A percentile compares a stretch with the other conserved stretches of the same genome.
Conservation (phyloP, 2,329 filamentous ascomycete species). For the Aspergillus sp. region DNA sequence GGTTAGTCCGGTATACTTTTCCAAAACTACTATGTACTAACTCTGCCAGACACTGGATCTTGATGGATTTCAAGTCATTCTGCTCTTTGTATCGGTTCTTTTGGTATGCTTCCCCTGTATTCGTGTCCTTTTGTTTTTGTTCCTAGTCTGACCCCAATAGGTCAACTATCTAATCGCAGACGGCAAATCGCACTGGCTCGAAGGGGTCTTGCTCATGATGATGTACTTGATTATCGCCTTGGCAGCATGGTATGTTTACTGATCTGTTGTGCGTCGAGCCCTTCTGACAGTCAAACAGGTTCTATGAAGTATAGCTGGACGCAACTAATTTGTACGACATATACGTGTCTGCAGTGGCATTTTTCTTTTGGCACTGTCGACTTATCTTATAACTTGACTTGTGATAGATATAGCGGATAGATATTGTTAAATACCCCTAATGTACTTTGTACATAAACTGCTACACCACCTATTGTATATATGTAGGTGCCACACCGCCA, state of each 20-base stretch:
- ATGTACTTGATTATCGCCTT: constrained; percentile 56
- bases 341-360: no score
- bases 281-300: constrained; percentile 7
- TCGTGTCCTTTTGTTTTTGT: not conserved
- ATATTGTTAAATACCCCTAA: no score
- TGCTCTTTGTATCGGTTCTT: constrained; percentile 50
- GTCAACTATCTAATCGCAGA: constrained; percentile 58
- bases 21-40: constrained; percentile 5
- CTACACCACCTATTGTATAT: no score
- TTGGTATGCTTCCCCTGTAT: constrained; percentile 22
- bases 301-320: constrained; percentile 3
- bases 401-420: no score
- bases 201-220: constrained; percentile 52
- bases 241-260: constrained; percentile 45
- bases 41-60: constrained; percentile 58
- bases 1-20: constrained; percentile 27
- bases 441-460: no score
- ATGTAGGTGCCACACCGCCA: no score
- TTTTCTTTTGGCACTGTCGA: no score
- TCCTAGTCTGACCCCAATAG: constrained; percentile 17
- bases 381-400: no score
- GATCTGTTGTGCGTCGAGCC: not conserved
- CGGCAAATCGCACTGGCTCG: constrained; percentile 52
- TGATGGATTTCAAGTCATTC: constrained; percentile 75
- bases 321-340: no score